Base-by-base conservation (phyloP, 768 basidiomycete species). In the Tricholoma furcatifolium region DNA sequence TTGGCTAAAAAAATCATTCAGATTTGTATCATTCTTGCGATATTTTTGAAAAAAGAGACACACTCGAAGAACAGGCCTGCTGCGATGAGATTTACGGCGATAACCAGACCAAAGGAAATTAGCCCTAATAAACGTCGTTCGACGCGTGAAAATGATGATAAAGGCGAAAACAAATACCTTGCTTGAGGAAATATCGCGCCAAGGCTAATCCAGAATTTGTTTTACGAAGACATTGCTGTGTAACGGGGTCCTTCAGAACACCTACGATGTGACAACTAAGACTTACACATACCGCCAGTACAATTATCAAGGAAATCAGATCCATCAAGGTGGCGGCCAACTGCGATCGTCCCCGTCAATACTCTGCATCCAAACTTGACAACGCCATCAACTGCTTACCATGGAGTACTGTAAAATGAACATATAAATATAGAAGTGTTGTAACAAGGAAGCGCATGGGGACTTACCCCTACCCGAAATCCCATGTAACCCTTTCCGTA, bases 241-340 rank as follows among this genome's bases (percentile, higher is more conserved):
- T 31, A 32, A 8, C 20, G 21, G 6, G 12, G 18, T 36, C 20
- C 11, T 35, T 21, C 14, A 21, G 4, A 4, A 34, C 23, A 14
- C 23, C 8, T 18, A 17, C 9, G 11, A 12, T 18, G 6, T 4
- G 23, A n/a, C 5, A 15, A 20, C 5, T 32, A 14, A 34, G 18
- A 18, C 5, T 32, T 9, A 34, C 20, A 48, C 69, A 52, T 52
- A 73, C 74, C 60, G 69, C 41, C 21, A 70, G 50, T 23, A 75
- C 71, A 30, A 73, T 60, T 21, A 55, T 49, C 50, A 74, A 51
- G n/a, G 72, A 74, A 10, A 70, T 17, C 15, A 71, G 54, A 44
- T 76, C 73, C 73, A 74, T 75, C 38, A 68, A 50, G 2, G 66
- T 58, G 18, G 70, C 67, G 3, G 70, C 72, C 30, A 70, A 38